These are phyloP conservation scores for Nakazawaea peltata DNA, from an alignment of 805 yeast species.

Conservation along the genomic window DNA sequence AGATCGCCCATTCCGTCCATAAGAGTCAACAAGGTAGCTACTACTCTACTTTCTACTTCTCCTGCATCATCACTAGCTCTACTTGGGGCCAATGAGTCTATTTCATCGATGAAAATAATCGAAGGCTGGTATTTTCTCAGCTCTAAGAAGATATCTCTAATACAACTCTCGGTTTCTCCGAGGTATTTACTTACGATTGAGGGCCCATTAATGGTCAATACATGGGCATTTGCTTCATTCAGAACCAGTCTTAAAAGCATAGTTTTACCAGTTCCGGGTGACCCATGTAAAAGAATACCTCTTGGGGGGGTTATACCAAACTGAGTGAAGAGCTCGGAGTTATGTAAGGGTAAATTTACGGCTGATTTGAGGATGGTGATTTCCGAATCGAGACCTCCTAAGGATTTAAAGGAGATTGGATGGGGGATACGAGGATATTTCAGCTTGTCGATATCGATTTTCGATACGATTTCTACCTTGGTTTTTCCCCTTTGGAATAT, in stretches of 20 bases:
- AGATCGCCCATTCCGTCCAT: constrained; percentile 71
- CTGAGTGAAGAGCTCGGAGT: constrained; percentile 66
- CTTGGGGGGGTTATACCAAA: constrained; percentile 92
- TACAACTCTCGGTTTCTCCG: constrained; percentile 87
- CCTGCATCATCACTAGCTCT: constrained; percentile 80
- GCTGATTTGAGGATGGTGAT: constrained; percentile 54
- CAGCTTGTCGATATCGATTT: constrained; percentile 17
- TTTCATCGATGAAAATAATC: constrained; percentile 83
- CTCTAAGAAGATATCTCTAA: constrained; percentile 78
- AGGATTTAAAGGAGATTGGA: constrained; percentile 36
- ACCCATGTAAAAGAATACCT: constrained; percentile 91
- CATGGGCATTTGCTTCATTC: constrained; percentile 70
- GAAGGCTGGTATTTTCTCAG: constrained; percentile 84
- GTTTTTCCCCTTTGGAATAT: constrained; percentile 29
- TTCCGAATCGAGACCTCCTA: constrained; percentile 75
- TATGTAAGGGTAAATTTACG: constrained; percentile 72
- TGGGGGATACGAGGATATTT: constrained; percentile 36
- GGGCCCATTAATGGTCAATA: constrained; percentile 82
- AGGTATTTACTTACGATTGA: constrained; percentile 85
- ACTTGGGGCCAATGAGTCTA: constrained; percentile 86
- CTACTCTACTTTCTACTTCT: constrained; percentile 85
- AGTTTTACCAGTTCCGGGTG: constrained; percentile 96
- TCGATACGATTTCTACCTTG: constrained; percentile 2
- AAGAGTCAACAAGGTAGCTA: constrained; percentile 76
- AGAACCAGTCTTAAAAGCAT: constrained; percentile 81